These are phyloP conservation scores for Xerocomellus intermedius DNA, from an alignment of 768 basidiomycete genomes.

Conservation along the genomic window DNA sequence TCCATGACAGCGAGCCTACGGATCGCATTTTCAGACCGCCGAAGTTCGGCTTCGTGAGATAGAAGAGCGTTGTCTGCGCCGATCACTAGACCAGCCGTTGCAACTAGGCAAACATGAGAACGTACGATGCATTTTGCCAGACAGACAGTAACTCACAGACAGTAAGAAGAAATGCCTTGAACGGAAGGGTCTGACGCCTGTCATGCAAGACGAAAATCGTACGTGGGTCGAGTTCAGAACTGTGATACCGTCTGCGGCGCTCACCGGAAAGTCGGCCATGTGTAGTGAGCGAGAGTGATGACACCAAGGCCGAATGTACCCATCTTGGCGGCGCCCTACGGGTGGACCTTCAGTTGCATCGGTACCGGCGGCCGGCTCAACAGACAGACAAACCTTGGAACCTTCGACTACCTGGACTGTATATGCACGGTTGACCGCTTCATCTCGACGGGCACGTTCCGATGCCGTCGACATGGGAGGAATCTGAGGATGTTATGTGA, in stretches of 20 bases:
- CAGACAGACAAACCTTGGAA: slow-evolving; percentile 43
- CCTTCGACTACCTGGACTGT: slow-evolving; percentile 58
- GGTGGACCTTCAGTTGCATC: not conserved
- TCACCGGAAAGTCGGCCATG: slow-evolving; percentile 74
- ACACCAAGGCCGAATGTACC: slow-evolving; percentile 58
- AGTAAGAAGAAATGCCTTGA: slow-evolving; percentile 78
- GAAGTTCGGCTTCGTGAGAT: slow-evolving; percentile 63
- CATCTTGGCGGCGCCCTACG: slow-evolving; percentile 52
- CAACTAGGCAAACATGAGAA: slow-evolving; percentile 40
- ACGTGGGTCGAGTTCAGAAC: not conserved
- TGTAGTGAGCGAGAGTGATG: slow-evolving; percentile 60
- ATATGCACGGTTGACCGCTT: slow-evolving; percentile 60
- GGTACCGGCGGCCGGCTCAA: not conserved
- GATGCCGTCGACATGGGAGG: slow-evolving; percentile 24
- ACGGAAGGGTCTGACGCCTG: slow-evolving; percentile 76
- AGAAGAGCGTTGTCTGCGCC: slow-evolving; percentile 76
- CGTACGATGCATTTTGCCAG: not conserved
- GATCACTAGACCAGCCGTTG: slow-evolving; percentile 66
- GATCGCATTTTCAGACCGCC: slow-evolving; percentile 64
- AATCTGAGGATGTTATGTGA: not conserved
- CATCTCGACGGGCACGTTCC: slow-evolving; percentile 42
- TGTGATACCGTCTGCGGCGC: slow-evolving; percentile 9
- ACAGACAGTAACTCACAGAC: slow-evolving; percentile 58
- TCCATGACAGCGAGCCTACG: slow-evolving; percentile 74
- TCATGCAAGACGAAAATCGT: not conserved